Conservation (phyloP, 805 yeast genomes). For the Lipomyces mesembrius region DNA sequence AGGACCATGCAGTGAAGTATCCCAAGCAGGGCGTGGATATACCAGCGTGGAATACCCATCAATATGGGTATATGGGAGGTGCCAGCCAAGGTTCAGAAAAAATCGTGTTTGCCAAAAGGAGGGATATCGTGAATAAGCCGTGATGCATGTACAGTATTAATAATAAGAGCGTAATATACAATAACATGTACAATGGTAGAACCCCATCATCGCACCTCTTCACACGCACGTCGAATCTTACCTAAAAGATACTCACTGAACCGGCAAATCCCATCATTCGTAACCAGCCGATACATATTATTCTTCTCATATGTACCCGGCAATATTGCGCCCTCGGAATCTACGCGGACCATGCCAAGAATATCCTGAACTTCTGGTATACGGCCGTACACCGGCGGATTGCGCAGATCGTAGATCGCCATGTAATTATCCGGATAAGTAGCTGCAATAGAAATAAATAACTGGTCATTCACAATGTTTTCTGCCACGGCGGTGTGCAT, state of each 20-base stretch:
- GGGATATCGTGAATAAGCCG: constrained; percentile 49
- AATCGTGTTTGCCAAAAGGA: constrained; percentile 58
- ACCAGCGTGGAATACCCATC: constrained; percentile 60
- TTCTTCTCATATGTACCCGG: constrained; percentile 62
- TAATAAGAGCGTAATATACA: not conserved
- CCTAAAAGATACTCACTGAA: constrained; percentile 58
- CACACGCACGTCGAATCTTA: constrained; percentile 47
- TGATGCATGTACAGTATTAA: not conserved
- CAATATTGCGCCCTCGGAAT: constrained; percentile 58
- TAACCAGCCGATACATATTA: constrained; percentile 59
- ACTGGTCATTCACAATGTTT: constrained; percentile 43
- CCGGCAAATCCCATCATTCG: constrained; percentile 55
- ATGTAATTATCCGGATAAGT: constrained; percentile 52
- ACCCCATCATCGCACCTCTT: constrained; percentile 16
- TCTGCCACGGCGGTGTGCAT: constrained; percentile 34
- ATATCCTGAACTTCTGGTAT: constrained; percentile 73
- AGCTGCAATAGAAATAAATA: constrained; percentile 42
- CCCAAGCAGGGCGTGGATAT: constrained; percentile 59
- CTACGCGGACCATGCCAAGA: constrained; percentile 70
- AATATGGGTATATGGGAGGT: constrained; percentile 65
- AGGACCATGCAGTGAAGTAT: constrained; percentile 52
- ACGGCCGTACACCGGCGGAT: constrained; percentile 65
- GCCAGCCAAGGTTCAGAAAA: constrained; percentile 54
- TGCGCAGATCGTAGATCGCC: constrained; percentile 75
- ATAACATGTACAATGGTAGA: not conserved